A percentile compares a stretch with the other conserved stretches of the same genome.
Evolutionary conservation across 2,329 filamentous ascomycete species (phyloP).

Genomic region (Colletotrichum gigasporum): DNA sequence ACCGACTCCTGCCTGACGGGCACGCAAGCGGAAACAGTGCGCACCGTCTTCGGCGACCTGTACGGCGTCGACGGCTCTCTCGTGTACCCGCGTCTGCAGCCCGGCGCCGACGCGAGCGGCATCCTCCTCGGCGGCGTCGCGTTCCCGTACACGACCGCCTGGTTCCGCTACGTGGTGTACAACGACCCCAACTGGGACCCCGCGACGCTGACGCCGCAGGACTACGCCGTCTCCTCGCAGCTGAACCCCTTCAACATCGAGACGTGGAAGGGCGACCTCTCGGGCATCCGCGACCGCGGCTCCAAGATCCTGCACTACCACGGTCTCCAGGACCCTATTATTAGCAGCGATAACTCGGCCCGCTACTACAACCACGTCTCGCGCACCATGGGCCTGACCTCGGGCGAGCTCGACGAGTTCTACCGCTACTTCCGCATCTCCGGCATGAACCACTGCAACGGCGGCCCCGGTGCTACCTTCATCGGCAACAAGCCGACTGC

Average conservation of each 20-base stretch:
- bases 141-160: conserved; percentile 41
- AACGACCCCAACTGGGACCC: conserved; percentile 49
- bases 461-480: conserved; percentile 38
- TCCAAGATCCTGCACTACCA: conserved; percentile 59
- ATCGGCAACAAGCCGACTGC: conserved; percentile 38
- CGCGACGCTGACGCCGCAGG: conserved; percentile 44
- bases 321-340: conserved; percentile 51
- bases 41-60: conserved; percentile 43
- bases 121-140: conserved; percentile 43
- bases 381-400: conserved; percentile 49
- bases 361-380: conserved; percentile 60
- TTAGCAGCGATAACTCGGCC: conserved; percentile 54
- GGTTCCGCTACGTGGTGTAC: conserved; percentile 51
- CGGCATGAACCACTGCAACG: conserved; percentile 44
- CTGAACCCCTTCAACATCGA: conserved; percentile 48
- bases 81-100: conserved; percentile 56
- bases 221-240: conserved; percentile 44
- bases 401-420: conserved; percentile 44
- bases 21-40: conserved; percentile 47
- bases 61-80: conserved; percentile 43
- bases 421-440: conserved; percentile 45
- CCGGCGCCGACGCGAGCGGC: conserved; percentile 59
- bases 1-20: conserved; percentile 13
- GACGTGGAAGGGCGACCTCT: conserved; percentile 51
- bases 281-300: conserved; percentile 48